Conservation (phyloP, 176 grass and related monocot genomes). For the Pharus latifolius region DNA sequence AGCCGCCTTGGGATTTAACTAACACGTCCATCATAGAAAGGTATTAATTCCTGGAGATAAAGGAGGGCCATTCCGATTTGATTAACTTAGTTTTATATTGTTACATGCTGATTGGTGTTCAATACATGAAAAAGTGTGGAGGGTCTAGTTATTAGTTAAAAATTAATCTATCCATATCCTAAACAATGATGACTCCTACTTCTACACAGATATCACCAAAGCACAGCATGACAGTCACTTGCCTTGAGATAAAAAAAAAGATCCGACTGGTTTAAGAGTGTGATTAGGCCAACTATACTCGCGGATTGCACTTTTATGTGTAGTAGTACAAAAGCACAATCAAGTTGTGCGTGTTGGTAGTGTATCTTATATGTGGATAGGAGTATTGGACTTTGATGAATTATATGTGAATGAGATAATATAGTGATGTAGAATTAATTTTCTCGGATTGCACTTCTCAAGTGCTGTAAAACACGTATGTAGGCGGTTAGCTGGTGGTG, state of each 20-base stretch:
- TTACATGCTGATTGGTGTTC: neutral
- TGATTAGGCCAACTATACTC: no score
- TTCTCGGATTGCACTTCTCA: no score
- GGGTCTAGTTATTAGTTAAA: neutral
- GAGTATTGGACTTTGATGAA: no score
- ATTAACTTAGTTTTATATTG: neutral
- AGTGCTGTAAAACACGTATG: no score
- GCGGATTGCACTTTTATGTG: no score
- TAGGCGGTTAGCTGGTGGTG: no score
- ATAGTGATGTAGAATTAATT: no score
- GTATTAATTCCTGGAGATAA: slow-evolving; percentile 12
- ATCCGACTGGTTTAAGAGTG: no score
- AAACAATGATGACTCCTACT: neutral
- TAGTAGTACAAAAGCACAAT: no score
- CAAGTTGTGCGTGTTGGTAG: no score
- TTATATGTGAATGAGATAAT: no score
- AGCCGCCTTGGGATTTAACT: slow-evolving; percentile 24
- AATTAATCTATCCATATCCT: neutral
- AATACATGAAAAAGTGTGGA: neutral
- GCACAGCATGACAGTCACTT: slow-evolving; percentile 17
- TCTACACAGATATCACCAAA: neutral
- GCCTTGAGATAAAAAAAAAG: neutral
- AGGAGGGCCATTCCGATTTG: slow-evolving; percentile 3
- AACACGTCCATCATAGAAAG: slow-evolving; percentile 18
- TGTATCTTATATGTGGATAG: no score